A percentile compares a stretch with the other conserved stretches of the same genome.
These are phyloP conservation scores for Populus hybrid DNA, from an alignment of 441 rosid genomes.

Conservation along the genomic window DNA sequence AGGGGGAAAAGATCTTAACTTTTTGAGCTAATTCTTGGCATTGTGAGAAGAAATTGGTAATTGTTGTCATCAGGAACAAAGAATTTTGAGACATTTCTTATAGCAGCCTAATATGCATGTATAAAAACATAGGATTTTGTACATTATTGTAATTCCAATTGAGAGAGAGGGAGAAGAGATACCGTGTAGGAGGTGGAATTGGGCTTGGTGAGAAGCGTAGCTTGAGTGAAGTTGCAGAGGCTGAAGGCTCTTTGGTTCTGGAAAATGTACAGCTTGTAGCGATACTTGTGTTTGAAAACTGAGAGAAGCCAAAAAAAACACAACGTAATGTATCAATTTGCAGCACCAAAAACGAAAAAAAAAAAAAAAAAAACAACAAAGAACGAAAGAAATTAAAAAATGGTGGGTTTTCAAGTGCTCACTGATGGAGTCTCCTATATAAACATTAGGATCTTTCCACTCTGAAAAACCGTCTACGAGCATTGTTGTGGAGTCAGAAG, in stretches of 20 bases:
- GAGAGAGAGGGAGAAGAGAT: slow-evolving; percentile 11
- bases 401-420: slow-evolving; percentile 23
- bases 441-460: slow-evolving; percentile 63
- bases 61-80: not conserved
- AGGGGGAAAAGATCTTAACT: not conserved
- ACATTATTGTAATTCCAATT: not conserved
- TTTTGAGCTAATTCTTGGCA: not conserved
- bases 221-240: slow-evolving; percentile 73
- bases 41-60: not conserved
- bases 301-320: not conserved
- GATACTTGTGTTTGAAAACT: slow-evolving; percentile 81
- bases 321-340: slow-evolving; percentile 8
- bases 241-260: slow-evolving; percentile 64
- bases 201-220: slow-evolving; percentile 70
- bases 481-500: slow-evolving; percentile 44
- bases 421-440: slow-evolving; percentile 71
- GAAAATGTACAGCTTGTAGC: slow-evolving; percentile 76
- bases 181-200: slow-evolving; percentile 70
- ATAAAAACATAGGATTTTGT: not conserved
- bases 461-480: slow-evolving; percentile 68
- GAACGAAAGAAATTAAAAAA: too few relatives aligned
- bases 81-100: slow-evolving; percentile 1
- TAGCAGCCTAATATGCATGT: not conserved
- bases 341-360: not conserved
- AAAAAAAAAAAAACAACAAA: not conserved